Base-by-base conservation (phyloP, 1,139 yeast genomes). In the Magnusiomyces tetraspermus region DNA sequence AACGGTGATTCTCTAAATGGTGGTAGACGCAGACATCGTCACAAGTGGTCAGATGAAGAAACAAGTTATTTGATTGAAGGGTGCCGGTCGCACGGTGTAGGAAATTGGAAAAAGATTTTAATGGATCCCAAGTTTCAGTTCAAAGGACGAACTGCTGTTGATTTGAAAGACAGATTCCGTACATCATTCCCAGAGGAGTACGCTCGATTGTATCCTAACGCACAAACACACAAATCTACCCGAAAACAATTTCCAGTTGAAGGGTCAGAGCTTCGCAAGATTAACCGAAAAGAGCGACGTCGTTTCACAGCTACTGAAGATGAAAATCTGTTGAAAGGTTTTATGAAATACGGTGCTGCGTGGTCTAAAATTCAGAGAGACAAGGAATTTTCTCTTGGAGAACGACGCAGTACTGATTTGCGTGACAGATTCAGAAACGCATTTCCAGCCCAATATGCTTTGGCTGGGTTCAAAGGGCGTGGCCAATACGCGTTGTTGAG, bases 281-380 rank as follows among this genome's bases (percentile, higher is more conserved):
- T 71, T 54, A 70, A 71, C 59, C 70, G 76, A 24, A 73, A 72
- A 55, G 75, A 71, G 59, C 69, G 76, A 26, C 66, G 71, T 13
- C 66, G 71, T 28, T 72, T 73, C 57, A 85, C 96, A 0, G 67
- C 77, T 2, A 87, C 78, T 51, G 98, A 92, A 67, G 97, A 92
- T 69, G 79, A 76, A 38, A 72, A 76, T 44, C 71, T 92, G 47
- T 67, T 86, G 31, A 73, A 75, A 54, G 94, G 96, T 1, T 87
- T 80, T 66, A 71, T 77, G 53, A 76, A 75, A 60, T 80, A 79
- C 65, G 97, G 97, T 0, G 78, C 96, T 0, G 79, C 85, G 33
- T 92, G 98, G 98, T 85, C 88, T 57, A 84, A 83, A 64, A 92
- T 92, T 37, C 76, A 72, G 59, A 65, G 72, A 17, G 76, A 72